Evolutionary conservation across 2,329 filamentous ascomycete genomes (phyloP), one percentile per base, ranked within the genome.

Genomic region (Davidsoniella virescens): DNA sequence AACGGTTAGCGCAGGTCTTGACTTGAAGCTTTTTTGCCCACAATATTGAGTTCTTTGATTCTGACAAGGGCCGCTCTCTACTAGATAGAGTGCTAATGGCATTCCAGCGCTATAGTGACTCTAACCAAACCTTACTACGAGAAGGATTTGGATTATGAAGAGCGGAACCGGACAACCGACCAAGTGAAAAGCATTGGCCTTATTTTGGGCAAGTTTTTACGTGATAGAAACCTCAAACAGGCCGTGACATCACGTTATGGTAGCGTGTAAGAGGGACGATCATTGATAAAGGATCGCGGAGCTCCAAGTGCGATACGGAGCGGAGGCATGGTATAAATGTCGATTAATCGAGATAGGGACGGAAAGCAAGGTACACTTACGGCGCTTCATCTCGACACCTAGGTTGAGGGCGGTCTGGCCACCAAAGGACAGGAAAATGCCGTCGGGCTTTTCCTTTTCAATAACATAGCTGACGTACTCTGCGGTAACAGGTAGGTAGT

Each of bases 381-480:
- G 84, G 64, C 86, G 84, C 71, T 98, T 82, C 87, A 96, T 93
- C 71, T 94, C 79, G 55, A 98, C 90, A 72, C 92, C 92, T 59
- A 96, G 70, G 70, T 96, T 96, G 63, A 98, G 78, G 59, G 85
- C 92, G 36, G 92, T 98, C 73, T 98, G 92, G 48, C 92, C 92
- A 68, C 92, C 92, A 60, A 96, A 98, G 47, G 87, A 92, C 59
- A 96, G 76, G 70, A 96, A 92, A 65, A 98, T 94, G 60, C 90
- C 92, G 71, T 98, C 92, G 40, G 92, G 92, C 64, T 81, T 79
- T 70, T 96, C 92, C 62, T 84, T 82, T 72, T 96, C 87, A 64
- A 98, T 96, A 55, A 98, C 90, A 67, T 96, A 90, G 61, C 84
- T 84, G 63, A 95, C 88, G 69, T 96, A 98, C 75, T 96, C 90